Evolutionary conservation across 2,329 filamentous ascomycete genomes (phyloP), one percentile per base, ranked within the genome.

Genomic region (Rhynchosporium secalis): DNA sequence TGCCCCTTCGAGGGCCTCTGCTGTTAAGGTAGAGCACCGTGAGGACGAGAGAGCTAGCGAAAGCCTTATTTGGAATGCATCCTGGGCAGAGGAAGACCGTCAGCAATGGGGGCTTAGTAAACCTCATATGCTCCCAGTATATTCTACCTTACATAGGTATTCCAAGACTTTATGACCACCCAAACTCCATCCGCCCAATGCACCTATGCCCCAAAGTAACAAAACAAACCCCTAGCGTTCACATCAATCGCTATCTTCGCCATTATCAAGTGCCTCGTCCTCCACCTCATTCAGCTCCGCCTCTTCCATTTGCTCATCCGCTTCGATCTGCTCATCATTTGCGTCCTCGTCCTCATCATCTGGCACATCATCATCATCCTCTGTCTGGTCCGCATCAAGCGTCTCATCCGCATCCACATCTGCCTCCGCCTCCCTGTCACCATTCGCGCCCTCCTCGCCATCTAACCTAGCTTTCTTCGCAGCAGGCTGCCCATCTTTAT

Each of bases 191-290:
- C 47, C 47, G 36, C 56, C 60, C 56, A 48, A 62, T 62, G 61
- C 61, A 59, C 48, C 56, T 4, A 36, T 38, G 46, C 15, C 60
- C 51, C 15, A 38, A 52, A 41, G 48, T 57, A 48, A 33, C 56
- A 41, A n/a, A 46, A 40, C 38, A 38, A 31, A 20, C 15, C 28
- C 15, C 28, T 20, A 20, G 20, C 36, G 46, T 12, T 8, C 15
- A n/a, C 28, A 33, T 70, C 63, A 72, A 61, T 72, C 70, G 41
- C 70, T 72, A 62, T 87, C 85, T 57, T 83, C 81, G 10, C 82
- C 84, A 70, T 80, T 77, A 67, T 87, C 85, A 62, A 88, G 73
- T 12, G 85, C 86, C 66, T 89, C 87, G 62, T 78, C 82, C 8
- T 78, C 76, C 2, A 70, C 74, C 46, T 78, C 78, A 26, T 79